Conservation (phyloP, 306 rosid species). For the Prunus armeniaca region DNA sequence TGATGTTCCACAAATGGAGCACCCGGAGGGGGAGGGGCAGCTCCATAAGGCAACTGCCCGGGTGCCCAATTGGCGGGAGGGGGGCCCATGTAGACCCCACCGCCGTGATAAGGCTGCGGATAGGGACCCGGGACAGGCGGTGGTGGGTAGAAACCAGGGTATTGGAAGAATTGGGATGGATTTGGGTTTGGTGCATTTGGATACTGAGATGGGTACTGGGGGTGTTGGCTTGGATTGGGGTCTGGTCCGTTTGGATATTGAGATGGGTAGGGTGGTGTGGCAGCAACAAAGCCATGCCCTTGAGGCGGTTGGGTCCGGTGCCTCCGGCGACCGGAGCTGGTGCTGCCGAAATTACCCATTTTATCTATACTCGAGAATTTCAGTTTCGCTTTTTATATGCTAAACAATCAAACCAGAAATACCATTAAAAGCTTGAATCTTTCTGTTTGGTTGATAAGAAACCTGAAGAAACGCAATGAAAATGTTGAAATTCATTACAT, state of each 20-base stretch:
- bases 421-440: background rate
- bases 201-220: slow-evolving; percentile 18
- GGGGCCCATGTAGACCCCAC: slow-evolving; percentile 14
- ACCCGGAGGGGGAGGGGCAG: slow-evolving; percentile 3
- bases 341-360: slow-evolving; percentile 44
- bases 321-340: slow-evolving; percentile 21
- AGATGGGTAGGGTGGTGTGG: slow-evolving; percentile 24
- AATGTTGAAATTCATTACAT: background rate
- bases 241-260: slow-evolving; percentile 21
- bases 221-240: slow-evolving; percentile 20
- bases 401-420: background rate
- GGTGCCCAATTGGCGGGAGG: background rate
- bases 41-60: slow-evolving; percentile 25
- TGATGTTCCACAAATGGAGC: slow-evolving; percentile 30
- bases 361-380: background rate
- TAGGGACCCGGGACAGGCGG: slow-evolving; percentile 17
- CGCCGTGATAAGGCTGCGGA: slow-evolving; percentile 11
- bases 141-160: slow-evolving; percentile 26
- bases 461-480: background rate
- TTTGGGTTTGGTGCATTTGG: slow-evolving; percentile 19
- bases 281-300: slow-evolving; percentile 8
- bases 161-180: slow-evolving; percentile 22
- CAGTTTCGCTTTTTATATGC: background rate
- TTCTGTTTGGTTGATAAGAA: background rate
- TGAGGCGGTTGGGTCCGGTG: slow-evolving; percentile 20